Base-by-base conservation (phyloP, 495 filamentous ascomycete genomes). In the Clohesyomyces aquaticus region DNA sequence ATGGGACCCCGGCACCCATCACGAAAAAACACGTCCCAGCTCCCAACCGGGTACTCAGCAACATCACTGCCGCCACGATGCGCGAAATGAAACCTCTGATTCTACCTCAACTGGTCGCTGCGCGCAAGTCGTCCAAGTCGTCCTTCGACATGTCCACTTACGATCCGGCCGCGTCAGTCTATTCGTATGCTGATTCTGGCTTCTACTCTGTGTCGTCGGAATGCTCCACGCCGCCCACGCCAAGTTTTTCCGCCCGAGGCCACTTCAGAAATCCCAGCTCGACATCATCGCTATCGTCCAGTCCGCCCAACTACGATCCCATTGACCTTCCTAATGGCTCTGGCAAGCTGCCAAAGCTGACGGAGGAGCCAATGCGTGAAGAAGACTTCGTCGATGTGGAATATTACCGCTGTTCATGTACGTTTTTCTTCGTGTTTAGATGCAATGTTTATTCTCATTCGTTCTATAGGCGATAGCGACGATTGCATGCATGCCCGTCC, bases 191-290 rank as follows among this genome's bases (percentile, higher is more conserved):
- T 53, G 69, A 69, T 49, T 68, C 65, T 45, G 60, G 62, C n/a
- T 66, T 66, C 29, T 82, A 82, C 21, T 83, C 80, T 35, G 79
- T 81, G 26, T 88, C n/a, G n/a, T n/a, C 87, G 10, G 85, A 84
- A 61, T 65, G 80, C 46, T 79, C 84, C 16, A 84, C 85, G 27
- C 85, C 86, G 16, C 75, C 83, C 43, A 84, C 85, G 29, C 83
- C 86, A 27, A 84, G 82, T 21, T 87, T 87, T 65, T 85, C 83
- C 11, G 65, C 62, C 38, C 82, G 80, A 54, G 78, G 79, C 25
- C 82, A 86, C 67, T 69, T 79, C 35, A 77, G 85, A 68, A 86
- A 77, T 64, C 80, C 86, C 1, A 88, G 86, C 73, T 87, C 86
- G 4, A 81, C 75, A 52, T 88, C 86, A 1, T 87, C 86, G 14